phyloP scores from a whole-genome alignment of 1,139 yeast genomes.

The Hemisphaericaspora subhashii region DNA sequence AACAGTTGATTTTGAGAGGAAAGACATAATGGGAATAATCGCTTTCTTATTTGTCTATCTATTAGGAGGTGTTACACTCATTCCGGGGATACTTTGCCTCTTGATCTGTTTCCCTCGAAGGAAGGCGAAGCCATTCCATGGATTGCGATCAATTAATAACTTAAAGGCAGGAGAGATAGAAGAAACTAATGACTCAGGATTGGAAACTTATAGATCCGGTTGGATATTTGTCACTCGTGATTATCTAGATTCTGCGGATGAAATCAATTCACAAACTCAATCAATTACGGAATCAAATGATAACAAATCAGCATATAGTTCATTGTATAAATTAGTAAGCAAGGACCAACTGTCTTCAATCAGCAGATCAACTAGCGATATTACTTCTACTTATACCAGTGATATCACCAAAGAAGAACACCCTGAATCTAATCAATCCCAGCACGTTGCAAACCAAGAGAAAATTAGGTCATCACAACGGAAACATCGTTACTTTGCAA shows the following conservation, averaged over 20 bases:
- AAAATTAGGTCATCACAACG: conserved; percentile 25
- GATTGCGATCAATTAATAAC: not conserved
- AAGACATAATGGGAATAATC: conserved; percentile 2
- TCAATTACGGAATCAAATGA: conserved; percentile 39
- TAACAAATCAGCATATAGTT: conserved; percentile 56
- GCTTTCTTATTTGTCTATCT: conserved; percentile 34
- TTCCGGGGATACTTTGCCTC: conserved; percentile 52
- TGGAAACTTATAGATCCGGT: conserved; percentile 67
- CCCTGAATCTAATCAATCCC: not conserved
- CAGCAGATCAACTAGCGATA: conserved; percentile 2
- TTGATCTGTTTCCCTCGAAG: conserved; percentile 27
- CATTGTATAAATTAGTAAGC: conserved; percentile 55
- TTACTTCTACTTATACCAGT: conserved; percentile 4
- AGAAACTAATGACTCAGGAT: conserved; percentile 58
- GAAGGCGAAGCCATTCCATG: conserved; percentile 12
- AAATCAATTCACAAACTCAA: conserved; percentile 33
- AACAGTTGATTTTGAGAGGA: too few relatives aligned
- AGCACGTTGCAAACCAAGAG: conserved; percentile 1
- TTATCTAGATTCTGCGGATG: conserved; percentile 52
- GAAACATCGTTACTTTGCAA: conserved; percentile 66
- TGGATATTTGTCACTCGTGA: conserved; percentile 86
- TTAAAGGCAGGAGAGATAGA: conserved; percentile 63
- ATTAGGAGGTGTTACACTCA: conserved; percentile 77
- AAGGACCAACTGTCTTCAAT: conserved; percentile 24
- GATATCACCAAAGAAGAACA: not conserved